Conservation (phyloP, 345 rosid species). For the Arabis alpina region DNA sequence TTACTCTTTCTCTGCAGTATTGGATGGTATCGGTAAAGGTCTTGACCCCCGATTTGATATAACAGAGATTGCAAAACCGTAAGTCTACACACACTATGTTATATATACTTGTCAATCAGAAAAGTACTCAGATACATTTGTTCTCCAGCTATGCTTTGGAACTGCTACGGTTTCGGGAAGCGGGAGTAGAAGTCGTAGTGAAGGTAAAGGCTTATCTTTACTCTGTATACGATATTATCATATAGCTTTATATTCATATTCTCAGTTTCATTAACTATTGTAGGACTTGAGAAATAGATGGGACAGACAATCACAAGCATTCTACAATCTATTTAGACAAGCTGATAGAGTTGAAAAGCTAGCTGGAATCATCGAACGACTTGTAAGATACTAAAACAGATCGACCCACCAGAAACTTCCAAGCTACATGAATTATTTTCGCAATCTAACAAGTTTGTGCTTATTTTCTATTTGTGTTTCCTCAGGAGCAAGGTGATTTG, state of each 20-base stretch:
- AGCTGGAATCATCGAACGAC: constrained; percentile 76
- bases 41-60: constrained; percentile 97
- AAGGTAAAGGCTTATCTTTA: constrained; percentile 58
- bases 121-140: constrained; percentile 32
- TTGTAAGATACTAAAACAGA: constrained; percentile 54
- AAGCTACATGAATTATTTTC: constrained; percentile 3
- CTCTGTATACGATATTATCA: constrained; percentile 6
- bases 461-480: background rate
- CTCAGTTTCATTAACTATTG: constrained; percentile 31
- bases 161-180: constrained; percentile 87
- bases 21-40: constrained; percentile 99
- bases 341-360: constrained; percentile 94
- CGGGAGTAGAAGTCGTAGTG: constrained; percentile 88
- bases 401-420: background rate
- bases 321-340: constrained; percentile 94
- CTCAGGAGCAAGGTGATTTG: constrained; percentile 97
- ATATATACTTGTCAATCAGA: constrained; percentile 26
- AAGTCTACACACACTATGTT: constrained; percentile 42
- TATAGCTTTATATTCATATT: constrained; percentile 3
- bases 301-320: constrained; percentile 94
- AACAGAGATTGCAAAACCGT: constrained; percentile 98
- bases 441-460: constrained; percentile 1
- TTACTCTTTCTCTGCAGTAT: constrained; percentile 54
- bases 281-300: constrained; percentile 93
- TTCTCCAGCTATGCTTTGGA: constrained; percentile 86